Evolutionary conservation across 768 basidiomycete genomes (phyloP).

Genomic region (Austroboletus eburneus): DNA sequence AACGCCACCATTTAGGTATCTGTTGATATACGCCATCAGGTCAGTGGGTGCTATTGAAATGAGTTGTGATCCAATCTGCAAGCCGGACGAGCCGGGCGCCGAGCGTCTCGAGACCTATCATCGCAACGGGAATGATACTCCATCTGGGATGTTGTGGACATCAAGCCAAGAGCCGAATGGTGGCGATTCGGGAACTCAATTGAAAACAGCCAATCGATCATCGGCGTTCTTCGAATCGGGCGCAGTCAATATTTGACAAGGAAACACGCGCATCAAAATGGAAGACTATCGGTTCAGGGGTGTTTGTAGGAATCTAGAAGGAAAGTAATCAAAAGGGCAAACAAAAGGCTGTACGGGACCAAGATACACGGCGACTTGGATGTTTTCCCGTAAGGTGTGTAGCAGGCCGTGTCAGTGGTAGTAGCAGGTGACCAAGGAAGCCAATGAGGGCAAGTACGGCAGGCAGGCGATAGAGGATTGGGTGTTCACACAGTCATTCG

Average conservation of each 20-base stretch:
- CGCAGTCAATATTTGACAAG: conserved; percentile 30
- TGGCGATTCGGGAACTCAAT: conserved; percentile 12
- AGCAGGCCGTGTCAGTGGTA: conserved; percentile 3
- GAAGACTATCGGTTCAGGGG: conserved; percentile 30
- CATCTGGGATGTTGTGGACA: conserved; percentile 11
- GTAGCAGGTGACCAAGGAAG: conserved; percentile 1
- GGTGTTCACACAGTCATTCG: conserved; percentile 25
- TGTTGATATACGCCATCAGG: conserved; percentile 9
- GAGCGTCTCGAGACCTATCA: conserved; percentile 1
- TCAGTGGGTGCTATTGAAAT: conserved; percentile 9
- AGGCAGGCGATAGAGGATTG: conserved; percentile 1
- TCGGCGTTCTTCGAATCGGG: conserved; percentile 23
- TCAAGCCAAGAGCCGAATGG: conserved; percentile 1
- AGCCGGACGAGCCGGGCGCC: conserved; percentile 7
- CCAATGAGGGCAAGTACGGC: conserved; percentile 14
- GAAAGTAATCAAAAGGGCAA: conserved; percentile 13
- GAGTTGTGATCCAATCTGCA: background rate
- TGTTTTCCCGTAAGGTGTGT: conserved; percentile 7
- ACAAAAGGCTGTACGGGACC: conserved; percentile 24
- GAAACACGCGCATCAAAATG: conserved; percentile 36
- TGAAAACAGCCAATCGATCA: conserved; percentile 13
- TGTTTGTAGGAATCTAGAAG: conserved; percentile 16
- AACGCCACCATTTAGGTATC: background rate
- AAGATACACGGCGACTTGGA: conserved; percentile 18
- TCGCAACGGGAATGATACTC: conserved; percentile 2